Evolutionary conservation across 352 stramenopile species (phyloP), one percentile per base, ranked within the genome.

Genomic region (Phytophthora pinifolia): DNA sequence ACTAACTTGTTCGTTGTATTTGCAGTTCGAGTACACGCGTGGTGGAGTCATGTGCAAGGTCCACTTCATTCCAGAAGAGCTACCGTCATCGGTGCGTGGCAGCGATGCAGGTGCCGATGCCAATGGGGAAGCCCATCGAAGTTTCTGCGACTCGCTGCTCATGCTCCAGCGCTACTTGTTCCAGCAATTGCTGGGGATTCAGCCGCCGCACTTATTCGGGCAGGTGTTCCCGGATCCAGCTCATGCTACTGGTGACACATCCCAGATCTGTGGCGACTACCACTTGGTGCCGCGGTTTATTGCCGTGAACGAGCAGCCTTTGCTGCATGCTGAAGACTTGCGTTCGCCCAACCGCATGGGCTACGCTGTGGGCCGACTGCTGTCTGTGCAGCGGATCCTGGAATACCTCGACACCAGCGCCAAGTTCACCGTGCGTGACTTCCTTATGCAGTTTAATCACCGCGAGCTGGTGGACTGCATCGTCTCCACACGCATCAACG

Each of bases 251-350:
- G 76, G 79, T 7, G 77, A 88, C 18, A 20, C 58, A 6, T 72
- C 72, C 0, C 73, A 91, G 46, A 76, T 84, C 35, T 92, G 83
- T 62, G 72, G 70, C 1, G 82, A 91, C 53, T 90, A 88, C 18
- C 86, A 95, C 59, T 62, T 95, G 31, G 67, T 92, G 31, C 86
- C 86, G 2, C 83, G 86, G 22, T 95, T 95, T 63, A 77, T 95
- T 51, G 78, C 79, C 9, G 51, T 87, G 30, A 74, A 87, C 14
- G 76, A 89, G 37, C 49, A 76, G 22, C 77, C 76, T 14, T 39
- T 89, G 41, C 54, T 90, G n/a, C 76, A 89, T 67, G 70, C 66
- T 12, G 57, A 75, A 44, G 79, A 92, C 45, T 58, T 93, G 34
- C 20, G 81, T 13, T 83, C 78, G 8, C 70, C 82, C 2, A 79